Evolutionary conservation across 371 early-diverging fungal species (phyloP).

Genomic region (Haplosporangium sp.): DNA sequence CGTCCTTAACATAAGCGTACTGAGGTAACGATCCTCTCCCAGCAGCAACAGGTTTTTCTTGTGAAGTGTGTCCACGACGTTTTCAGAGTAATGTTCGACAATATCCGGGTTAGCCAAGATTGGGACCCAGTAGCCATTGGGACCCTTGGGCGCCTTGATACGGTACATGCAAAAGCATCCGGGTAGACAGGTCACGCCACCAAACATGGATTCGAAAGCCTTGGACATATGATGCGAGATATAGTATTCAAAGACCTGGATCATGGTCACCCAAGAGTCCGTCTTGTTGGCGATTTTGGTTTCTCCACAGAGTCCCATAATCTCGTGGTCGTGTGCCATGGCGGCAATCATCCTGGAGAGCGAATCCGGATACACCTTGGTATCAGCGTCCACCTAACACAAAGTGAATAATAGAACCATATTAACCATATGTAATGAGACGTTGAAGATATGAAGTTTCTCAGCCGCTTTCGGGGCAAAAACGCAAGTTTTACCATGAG

Average conservation of each 20-base stretch:
- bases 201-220: conserved; percentile 95
- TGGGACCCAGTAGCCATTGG: conserved; percentile 85
- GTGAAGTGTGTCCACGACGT: conserved; percentile 97
- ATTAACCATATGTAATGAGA: not conserved
- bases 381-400: conserved; percentile 90
- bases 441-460: too few relatives aligned
- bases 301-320: conserved; percentile 88
- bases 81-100: conserved; percentile 96
- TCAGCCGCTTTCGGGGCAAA: too few relatives aligned
- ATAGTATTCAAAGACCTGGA: conserved; percentile 98
- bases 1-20: conserved; percentile 97
- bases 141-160: conserved; percentile 84
- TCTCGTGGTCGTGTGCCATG: conserved; percentile 79
- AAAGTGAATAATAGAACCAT: not conserved
- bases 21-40: conserved; percentile 99
- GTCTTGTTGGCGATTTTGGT: conserved; percentile 91
- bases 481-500: conserved; percentile 78
- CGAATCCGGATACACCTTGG: conserved; percentile 84
- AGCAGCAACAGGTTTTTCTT: conserved; percentile 97
- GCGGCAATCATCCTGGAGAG: conserved; percentile 79
- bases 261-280: conserved; percentile 88
- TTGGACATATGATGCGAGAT: conserved; percentile 94
- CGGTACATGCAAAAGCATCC: conserved; percentile 98
- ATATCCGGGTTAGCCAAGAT: conserved; percentile 94
- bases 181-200: conserved; percentile 96